phyloP scores from a whole-genome alignment of 106 monocot genomes.

The Narthecium ossifragum region DNA sequence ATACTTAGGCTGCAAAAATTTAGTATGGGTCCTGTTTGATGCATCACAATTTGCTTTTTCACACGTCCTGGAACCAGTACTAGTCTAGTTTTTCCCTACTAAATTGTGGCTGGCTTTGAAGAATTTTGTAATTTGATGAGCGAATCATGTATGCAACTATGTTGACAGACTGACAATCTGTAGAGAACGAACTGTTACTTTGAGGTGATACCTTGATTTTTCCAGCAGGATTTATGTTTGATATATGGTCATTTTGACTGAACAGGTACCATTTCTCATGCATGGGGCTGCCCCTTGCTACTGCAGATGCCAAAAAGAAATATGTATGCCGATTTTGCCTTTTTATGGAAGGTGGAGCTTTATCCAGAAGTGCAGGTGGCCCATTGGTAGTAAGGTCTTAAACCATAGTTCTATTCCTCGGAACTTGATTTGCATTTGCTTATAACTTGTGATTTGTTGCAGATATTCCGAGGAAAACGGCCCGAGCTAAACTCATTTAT shows the following conservation, averaged over 20 bases:
- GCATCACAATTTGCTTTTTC: too few relatives aligned
- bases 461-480: constrained; percentile 44
- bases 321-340: constrained; percentile 53
- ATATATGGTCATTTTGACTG: neutral
- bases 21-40: too few relatives aligned
- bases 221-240: too few relatives aligned
- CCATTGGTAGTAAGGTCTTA: constrained; percentile 54
- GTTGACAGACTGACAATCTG: too few relatives aligned
- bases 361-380: constrained; percentile 26
- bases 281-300: constrained; percentile 29
- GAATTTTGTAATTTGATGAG: neutral
- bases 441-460: constrained; percentile 18
- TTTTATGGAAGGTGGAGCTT: constrained; percentile 42
- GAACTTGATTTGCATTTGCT: too few relatives aligned
- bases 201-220: too few relatives aligned
- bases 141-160: neutral
- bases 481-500: constrained; percentile 46
- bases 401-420: too few relatives aligned
- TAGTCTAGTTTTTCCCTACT: neutral
- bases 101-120: neutral
- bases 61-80: too few relatives aligned
- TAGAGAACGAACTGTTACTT: too few relatives aligned
- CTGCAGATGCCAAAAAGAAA: constrained; percentile 26
- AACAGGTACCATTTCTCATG: constrained; percentile 73
- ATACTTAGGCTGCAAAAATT: too few relatives aligned